Evolutionary conservation across 805 yeast species (phyloP), one percentile per base, ranked within the genome.

Genomic region (Ogataea pini): DNA sequence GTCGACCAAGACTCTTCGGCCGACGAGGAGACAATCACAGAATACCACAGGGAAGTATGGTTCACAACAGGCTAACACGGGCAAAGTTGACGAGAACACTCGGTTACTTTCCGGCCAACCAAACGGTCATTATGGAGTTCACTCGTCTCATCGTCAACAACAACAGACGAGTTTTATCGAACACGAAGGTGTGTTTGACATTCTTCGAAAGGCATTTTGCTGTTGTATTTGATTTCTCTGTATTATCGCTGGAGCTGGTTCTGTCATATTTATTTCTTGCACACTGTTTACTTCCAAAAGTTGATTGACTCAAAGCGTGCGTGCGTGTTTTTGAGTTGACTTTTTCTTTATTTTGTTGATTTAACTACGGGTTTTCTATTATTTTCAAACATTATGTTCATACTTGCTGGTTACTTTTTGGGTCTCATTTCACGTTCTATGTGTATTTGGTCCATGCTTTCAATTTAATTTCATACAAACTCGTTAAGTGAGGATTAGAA

Each of bases 1-100:
- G 44, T 48, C 54, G 6, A 46, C 40, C 25, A 54, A 54, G 45
- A 41, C 47, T 9, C 34, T 46, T 19, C 53, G 52, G 28, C 54
- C 54, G 20, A 51, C 47, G 32, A 54, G 62, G 42, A 52, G 57
- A 43, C 61, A 50, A 34, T 58, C 63, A 10, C 56, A 49, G 19
- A 63, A 56, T 45, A 56, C 52, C 41, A 51, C 48, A 13, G 54
- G 53, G 41, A 51, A 50, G 36, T 20, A 29, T 18, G 44, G 29
- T 6, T 16, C 16, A 20, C 36, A 29, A 19, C 25, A 12, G 36
- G 10, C 57, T 19, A 50, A 36, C 25, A 54, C 39, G 7, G 52
- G 33, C 22, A 54, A 56, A 34, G 42, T 47, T 20, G 52, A 51
- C 43, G 56, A 60, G 49, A 41, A 46, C 39, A 51, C 59, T 3